phyloP scores from a whole-genome alignment of 176 grass and related monocot species.

The Triticum aestivum region IWGSC_CS_RefSeq_v2.1 NC_057812.1:27363698-27364197 shows the following conservation, averaged over 20 bases:
- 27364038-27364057: not conserved
- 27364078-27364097: constrained; percentile 76
- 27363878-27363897: not conserved
- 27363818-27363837: not conserved
- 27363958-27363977: constrained; percentile 40
- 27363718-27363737: not conserved
- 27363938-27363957: constrained; percentile 42
- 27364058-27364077: constrained; percentile 12
- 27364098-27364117: constrained; percentile 50
- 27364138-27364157: too few relatives aligned
- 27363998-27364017: constrained; percentile 48
- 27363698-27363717: not conserved
- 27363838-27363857: not conserved
- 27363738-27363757: constrained; percentile 20
- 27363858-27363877: not conserved
- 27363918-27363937: constrained; percentile 38
- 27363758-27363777: constrained; percentile 4
- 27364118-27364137: constrained; percentile 34
- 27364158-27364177: not conserved
- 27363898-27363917: not conserved
- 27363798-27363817: constrained; percentile 3
- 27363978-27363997: constrained; percentile 50
- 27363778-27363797: constrained; percentile 19
- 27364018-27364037: not conserved
- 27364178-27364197: not conserved